Base-by-base conservation (phyloP, 805 yeast species). In the Candida chauliodis region DNA sequence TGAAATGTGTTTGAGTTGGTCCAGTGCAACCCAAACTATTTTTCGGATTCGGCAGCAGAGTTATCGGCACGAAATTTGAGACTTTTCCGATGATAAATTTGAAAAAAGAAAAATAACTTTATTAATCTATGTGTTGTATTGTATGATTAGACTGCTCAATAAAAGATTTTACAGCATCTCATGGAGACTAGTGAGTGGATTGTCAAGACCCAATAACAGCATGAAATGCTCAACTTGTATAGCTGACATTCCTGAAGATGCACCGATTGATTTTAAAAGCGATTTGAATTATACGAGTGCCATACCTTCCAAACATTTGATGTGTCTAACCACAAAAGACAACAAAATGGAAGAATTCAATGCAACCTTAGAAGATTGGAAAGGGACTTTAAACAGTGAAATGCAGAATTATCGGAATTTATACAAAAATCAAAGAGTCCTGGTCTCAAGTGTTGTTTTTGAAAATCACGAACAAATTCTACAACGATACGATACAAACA, bases 201-300 rank as follows among this genome's bases (percentile, higher is more conserved):
- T 84, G 46, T 84, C 84, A 0, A 50, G 53, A 7, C 82, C 84
- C 1, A 43, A 32, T 6, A 58, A 56, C 34, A 81, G 79, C 43
- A 77, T 84, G 0, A 84, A 84, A 1, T 80, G 86, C 50, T 80
- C 87, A 0, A 61, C 53, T 43, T 83, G 89, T 47, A 49, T 26
- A 11, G 34, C 47, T 9, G 58, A 49, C 21, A 64, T 71, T 40
- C 83, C 79, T 2, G 45, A 44, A 6, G 63, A 53, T 32, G 64
- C 69, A 41, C 75, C 56, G 26, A 69, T 73, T 28, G 70, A 73
- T 45, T 52, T 44, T 34, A 48, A 47, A 4, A 61, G 54, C 34
- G 66, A 67, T 25, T 51, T 81, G 13, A 55, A 63, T 19, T 68
- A 69, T 10, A 75, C 88, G 0, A 69, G 69, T 21, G 73, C 76